Conservation (phyloP, 805 yeast species). For the Ogataea wickerhamii region DNA sequence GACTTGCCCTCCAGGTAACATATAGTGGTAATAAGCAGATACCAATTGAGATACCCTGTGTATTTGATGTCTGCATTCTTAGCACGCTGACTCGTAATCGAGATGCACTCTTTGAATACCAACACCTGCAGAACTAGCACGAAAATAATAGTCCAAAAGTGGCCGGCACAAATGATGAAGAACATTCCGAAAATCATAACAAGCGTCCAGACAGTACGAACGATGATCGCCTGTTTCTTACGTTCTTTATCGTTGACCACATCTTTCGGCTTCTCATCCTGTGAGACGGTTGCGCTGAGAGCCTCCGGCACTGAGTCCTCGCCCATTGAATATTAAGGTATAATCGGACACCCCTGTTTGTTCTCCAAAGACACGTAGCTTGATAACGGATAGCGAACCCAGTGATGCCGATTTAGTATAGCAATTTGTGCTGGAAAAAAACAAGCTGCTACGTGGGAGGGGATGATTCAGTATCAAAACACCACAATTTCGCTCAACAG, state of each 20-base stretch:
- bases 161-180: slow-evolving; percentile 74
- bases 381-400: too few relatives aligned
- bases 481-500: too few relatives aligned
- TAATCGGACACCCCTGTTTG: too few relatives aligned
- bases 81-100: slow-evolving; percentile 73
- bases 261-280: slow-evolving; percentile 6
- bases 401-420: too few relatives aligned
- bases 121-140: slow-evolving; percentile 73
- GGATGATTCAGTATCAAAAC: too few relatives aligned
- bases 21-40: slow-evolving; percentile 80
- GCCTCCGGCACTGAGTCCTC: background rate
- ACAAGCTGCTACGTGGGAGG: too few relatives aligned
- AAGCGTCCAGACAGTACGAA: slow-evolving; percentile 89
- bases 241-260: slow-evolving; percentile 47
- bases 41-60: slow-evolving; percentile 87
- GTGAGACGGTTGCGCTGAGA: background rate
- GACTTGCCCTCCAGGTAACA: slow-evolving; percentile 88
- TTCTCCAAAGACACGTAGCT: too few relatives aligned
- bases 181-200: slow-evolving; percentile 82
- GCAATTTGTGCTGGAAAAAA: too few relatives aligned
- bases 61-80: slow-evolving; percentile 79
- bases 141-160: slow-evolving; percentile 68
- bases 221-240: slow-evolving; percentile 79
- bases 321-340: too few relatives aligned
- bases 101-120: slow-evolving; percentile 88